Evolutionary conservation across 2,329 filamentous ascomycete genomes (phyloP).

Genomic region (Chrysosphaeria jannelii): DNA sequence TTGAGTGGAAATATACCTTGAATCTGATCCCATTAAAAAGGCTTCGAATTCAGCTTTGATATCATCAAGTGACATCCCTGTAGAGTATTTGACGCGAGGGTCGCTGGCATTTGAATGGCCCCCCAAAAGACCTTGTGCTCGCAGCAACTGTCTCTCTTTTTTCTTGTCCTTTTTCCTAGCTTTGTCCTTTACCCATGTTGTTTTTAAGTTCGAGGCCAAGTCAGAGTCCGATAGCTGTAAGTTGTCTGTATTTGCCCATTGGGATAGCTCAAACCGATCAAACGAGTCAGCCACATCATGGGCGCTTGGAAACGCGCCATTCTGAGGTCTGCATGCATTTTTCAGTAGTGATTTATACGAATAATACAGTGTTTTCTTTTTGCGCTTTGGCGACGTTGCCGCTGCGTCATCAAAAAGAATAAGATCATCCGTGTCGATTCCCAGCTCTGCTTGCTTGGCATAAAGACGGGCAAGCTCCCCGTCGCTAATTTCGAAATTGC

Average conservation of each 20-base stretch:
- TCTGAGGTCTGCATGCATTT: slow-evolving; percentile 1
- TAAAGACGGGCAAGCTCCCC: slow-evolving; percentile 29
- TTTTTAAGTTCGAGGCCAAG: slow-evolving; percentile 25
- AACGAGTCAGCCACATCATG: slow-evolving; percentile 16
- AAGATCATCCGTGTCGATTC: slow-evolving; percentile 25
- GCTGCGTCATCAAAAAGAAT: slow-evolving; percentile 19
- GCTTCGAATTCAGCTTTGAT: slow-evolving; percentile 39
- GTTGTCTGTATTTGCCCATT: too few relatives aligned
- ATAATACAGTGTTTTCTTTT: not conserved
- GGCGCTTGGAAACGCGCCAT: slow-evolving; percentile 11
- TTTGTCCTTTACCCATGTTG: slow-evolving; percentile 34
- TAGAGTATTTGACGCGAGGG: slow-evolving; percentile 38
- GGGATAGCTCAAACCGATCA: slow-evolving; percentile 41
- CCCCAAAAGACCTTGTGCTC: slow-evolving; percentile 33
- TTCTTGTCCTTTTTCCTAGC: slow-evolving; percentile 42
- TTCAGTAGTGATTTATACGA: not conserved
- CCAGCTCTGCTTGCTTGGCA: slow-evolving; percentile 30
- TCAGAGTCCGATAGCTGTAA: slow-evolving; percentile 36
- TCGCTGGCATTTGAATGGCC: slow-evolving; percentile 23
- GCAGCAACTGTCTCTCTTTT: slow-evolving; percentile 35
- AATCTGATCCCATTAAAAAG: slow-evolving; percentile 34
- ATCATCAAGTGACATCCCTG: slow-evolving; percentile 39
- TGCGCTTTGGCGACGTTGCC: slow-evolving; percentile 2
- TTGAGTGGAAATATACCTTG: slow-evolving; percentile 20
- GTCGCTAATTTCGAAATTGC: slow-evolving; percentile 22